phyloP scores from a whole-genome alignment of 176 grass and related monocot species.

The Hordeum marinum region DNA sequence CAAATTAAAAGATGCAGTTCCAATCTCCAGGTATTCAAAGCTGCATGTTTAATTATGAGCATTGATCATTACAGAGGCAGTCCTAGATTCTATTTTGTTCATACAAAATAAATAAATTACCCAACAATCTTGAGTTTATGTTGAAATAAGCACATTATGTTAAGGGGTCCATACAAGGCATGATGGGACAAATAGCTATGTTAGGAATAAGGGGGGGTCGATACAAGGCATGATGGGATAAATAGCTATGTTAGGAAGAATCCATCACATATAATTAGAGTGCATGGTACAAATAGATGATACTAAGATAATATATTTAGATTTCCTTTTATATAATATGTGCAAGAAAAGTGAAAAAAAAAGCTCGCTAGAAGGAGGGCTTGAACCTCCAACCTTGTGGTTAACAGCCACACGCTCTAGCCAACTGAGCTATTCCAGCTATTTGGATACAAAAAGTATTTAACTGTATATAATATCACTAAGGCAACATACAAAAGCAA shows the following conservation, averaged over 20 bases:
- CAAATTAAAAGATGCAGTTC: neutral
- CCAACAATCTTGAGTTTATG: neutral
- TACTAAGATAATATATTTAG: too few species aligned
- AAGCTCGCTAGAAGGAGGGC: neutral
- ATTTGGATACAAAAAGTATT: too few species aligned
- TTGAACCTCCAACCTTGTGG: conserved; percentile 55
- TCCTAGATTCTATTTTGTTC: neutral
- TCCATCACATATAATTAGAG: neutral
- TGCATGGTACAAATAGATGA: too few species aligned
- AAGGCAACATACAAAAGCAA: too few species aligned
- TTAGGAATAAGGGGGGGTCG: too few species aligned
- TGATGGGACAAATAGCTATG: too few species aligned
- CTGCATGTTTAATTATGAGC: neutral
- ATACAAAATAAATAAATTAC: neutral
- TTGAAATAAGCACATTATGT: neutral
- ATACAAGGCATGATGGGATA: too few species aligned
- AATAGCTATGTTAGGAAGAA: neutral
- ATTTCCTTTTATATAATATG: too few species aligned
- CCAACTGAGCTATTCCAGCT: conserved; percentile 88
- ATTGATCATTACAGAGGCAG: neutral
- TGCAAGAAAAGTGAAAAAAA: too few species aligned
- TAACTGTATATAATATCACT: too few species aligned
- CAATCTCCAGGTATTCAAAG: neutral
- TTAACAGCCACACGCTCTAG: conserved; percentile 72
- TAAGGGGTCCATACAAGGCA: neutral